Base-by-base conservation (phyloP, 2,329 filamentous ascomycete species). In the Ustilaginoidea virens region DNA sequence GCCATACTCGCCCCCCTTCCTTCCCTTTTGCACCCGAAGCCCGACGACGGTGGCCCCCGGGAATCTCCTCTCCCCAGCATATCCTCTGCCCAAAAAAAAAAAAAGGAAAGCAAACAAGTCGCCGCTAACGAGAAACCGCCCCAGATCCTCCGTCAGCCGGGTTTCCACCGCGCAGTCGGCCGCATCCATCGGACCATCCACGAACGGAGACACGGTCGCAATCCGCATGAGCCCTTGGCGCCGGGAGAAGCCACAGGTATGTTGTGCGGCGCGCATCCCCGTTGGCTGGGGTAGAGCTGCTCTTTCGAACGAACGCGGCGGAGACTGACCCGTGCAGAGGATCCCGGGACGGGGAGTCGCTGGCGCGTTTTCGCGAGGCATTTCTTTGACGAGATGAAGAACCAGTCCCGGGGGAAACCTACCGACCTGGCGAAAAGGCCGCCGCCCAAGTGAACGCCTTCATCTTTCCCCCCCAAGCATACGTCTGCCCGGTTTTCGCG, bases 231-330 rank as follows among this genome's bases (percentile, higher is more conserved):
- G 28, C 65, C 65, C 5, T 36, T 69, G 7, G 53, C 55, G 1
- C 62, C 53, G 1, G 66, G 66, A 25, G 60, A 70, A 40, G 66
- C 66, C 3, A 66, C 64, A 18, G 56, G 60, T 62, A 47, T 5
- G 45, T 4, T 13, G n/a, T n/a, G 29, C 32, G 7, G 5, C 9
- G 17, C 5, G 8, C 13, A 12, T 19, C 10, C 27, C 10, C 5
- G 6, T 17, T 23, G 10, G 9, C 9, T 10, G 22, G 22, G 7
- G 13, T 6, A 10, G 7, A 16, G 13, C 4, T 12, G 7, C 8
- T n/a, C 17, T 20, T 19, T 8, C 19, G 12, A 7, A 22, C n/a
- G 11, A 10, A 15, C 2, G 13, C 11, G 7, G 18, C 14, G 14
- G 4, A 14, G 10, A 15, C 32, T 34, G 13, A 34, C 17, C 5